Base-by-base conservation (phyloP, 306 rosid genomes). In the Fragaria ananassa region DNA sequence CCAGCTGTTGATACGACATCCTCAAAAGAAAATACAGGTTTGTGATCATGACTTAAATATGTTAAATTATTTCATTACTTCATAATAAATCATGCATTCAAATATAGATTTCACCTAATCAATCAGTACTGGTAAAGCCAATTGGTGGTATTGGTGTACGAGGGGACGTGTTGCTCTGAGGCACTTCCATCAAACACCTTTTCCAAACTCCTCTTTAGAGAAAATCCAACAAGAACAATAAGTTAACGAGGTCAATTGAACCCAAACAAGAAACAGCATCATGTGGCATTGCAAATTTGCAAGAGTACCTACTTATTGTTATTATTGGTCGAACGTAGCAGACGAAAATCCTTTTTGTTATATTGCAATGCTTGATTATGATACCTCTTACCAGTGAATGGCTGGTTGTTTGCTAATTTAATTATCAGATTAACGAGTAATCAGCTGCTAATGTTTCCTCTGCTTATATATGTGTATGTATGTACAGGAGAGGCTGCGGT, bases 401-500 rank as follows among this genome's bases (percentile, higher is more conserved):
- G 19, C 19, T 35, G 13, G 27, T 13, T 39, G 21, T 35, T 60
- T 41, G 68, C 15, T 54, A 21, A 2, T 63, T 63, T 27, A 15
- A 14, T 54, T 2, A n/a, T n/a, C 13, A 9, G 29, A n/a, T 56
- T 56, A 9, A 56, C 13, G 61, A 56, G 29, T 58, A 23, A 12
- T 27, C 3, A 35, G 21, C 17, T 34, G 44, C 21, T 63, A 15
- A 15, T 1, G 64, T 7, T 25, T 68, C 25, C 45, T 60, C 58
- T 37, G 69, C 29, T 45, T 58, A 65, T 75, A 10, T 67, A 27
- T 47, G 39, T 25, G n/a, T 60, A 8, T 70, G 31, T 35, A 44
- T 25, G 37, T 72, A 10, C 72, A 89, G 82, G 21, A 29, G 89
- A 81, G 75, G 57, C 71, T 4, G 78, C 68, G 5, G 53, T 27